Evolutionary conservation across 345 rosid genomes (phyloP).

Genomic region (Barbarea vulgaris): DNA sequence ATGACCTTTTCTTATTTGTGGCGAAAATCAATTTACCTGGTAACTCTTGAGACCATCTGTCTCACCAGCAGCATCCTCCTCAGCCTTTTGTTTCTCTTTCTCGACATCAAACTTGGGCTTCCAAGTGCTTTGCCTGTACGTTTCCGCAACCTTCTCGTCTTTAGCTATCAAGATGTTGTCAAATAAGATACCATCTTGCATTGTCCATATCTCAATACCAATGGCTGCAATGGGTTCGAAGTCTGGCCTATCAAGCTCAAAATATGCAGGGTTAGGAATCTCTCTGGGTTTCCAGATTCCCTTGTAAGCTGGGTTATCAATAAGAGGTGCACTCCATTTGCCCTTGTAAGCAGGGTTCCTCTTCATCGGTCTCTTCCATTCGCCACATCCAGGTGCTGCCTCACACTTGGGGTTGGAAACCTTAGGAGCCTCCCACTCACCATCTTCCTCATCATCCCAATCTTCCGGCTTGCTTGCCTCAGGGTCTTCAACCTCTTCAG

Average conservation of each 20-base stretch:
- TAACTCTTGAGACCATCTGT: slow-evolving; percentile 44
- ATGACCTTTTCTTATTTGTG: background rate
- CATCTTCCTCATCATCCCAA: slow-evolving; percentile 94
- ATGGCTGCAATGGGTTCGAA: slow-evolving; percentile 80
- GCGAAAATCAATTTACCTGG: slow-evolving; percentile 40
- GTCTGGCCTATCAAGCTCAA: slow-evolving; percentile 70
- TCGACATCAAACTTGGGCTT: slow-evolving; percentile 67
- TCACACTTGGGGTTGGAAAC: slow-evolving; percentile 72
- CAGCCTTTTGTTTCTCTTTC: slow-evolving; percentile 71
- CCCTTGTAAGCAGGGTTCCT: slow-evolving; percentile 82
- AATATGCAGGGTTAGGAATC: slow-evolving; percentile 72
- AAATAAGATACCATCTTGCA: slow-evolving; percentile 85
- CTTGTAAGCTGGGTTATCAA: slow-evolving; percentile 78
- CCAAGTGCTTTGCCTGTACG: slow-evolving; percentile 51
- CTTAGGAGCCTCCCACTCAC: slow-evolving; percentile 86
- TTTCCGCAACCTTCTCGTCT: slow-evolving; percentile 61
- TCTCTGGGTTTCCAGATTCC: slow-evolving; percentile 85
- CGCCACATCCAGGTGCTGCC: slow-evolving; percentile 75
- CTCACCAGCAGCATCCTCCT: slow-evolving; percentile 53
- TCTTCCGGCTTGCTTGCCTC: slow-evolving; percentile 84
- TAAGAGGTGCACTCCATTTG: slow-evolving; percentile 71
- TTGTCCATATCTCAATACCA: slow-evolving; percentile 92
- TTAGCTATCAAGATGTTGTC: slow-evolving; percentile 70
- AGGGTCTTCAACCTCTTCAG: slow-evolving; percentile 82
- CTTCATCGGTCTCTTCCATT: slow-evolving; percentile 77